Conservation (phyloP, 306 rosid genomes). For the Sophora flavescens region DNA sequence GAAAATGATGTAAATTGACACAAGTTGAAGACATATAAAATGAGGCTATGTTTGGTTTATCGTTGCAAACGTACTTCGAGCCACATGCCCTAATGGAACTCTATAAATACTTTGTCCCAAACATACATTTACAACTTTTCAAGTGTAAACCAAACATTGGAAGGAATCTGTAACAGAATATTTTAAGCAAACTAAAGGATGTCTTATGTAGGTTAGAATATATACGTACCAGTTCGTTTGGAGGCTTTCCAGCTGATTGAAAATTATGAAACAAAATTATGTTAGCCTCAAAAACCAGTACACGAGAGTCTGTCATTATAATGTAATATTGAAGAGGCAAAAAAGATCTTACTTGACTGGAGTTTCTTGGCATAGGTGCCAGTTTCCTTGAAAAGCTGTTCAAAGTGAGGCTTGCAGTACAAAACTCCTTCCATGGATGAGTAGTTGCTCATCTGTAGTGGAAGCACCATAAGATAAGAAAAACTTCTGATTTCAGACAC, state of each 20-base stretch:
- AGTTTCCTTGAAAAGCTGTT: slow-evolving; percentile 71
- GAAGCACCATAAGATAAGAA: background rate
- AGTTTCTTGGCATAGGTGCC: slow-evolving; percentile 54
- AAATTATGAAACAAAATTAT: slow-evolving; percentile 41
- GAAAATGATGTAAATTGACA: background rate
- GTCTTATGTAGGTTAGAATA: background rate
- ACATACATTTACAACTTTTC: no score
- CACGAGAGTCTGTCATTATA: background rate
- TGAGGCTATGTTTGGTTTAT: no score
- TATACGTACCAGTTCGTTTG: slow-evolving; percentile 62
- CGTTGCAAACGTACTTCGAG: no score
- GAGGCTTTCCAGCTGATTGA: slow-evolving; percentile 58
- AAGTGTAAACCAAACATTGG: background rate
- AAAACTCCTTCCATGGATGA: slow-evolving; percentile 67
- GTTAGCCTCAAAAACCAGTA: slow-evolving; percentile 28
- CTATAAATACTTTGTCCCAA: no score
- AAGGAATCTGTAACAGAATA: background rate
- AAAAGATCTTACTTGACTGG: slow-evolving; percentile 46
- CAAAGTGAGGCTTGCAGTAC: slow-evolving; percentile 79
- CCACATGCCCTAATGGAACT: no score
- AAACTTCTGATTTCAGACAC: background rate
- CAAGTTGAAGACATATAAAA: no score
- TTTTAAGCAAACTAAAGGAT: background rate
- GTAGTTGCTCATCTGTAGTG: slow-evolving; percentile 65
- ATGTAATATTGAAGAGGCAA: background rate